Percentiles rank a stretch among this genome's conserved stretches.
These are phyloP conservation scores for Diaporthe vexans DNA, from an alignment of 2,329 filamentous ascomycete genomes.

Conservation along the genomic window DNA sequence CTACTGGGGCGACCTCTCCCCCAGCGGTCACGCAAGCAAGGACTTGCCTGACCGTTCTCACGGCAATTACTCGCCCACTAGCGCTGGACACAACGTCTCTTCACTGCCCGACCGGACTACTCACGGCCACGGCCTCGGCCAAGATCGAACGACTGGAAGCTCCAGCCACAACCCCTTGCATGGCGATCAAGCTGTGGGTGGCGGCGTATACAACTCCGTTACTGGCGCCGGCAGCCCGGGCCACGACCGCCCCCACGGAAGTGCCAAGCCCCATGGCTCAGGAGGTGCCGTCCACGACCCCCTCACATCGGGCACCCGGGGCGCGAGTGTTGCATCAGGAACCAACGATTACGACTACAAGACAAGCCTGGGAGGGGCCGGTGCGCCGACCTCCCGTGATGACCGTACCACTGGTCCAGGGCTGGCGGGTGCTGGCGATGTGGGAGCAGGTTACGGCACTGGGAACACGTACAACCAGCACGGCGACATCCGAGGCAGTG, in stretches of 20 bases:
- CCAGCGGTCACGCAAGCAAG: conserved; percentile 23
- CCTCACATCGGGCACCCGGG: conserved; percentile 32
- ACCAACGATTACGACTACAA: conserved; percentile 34
- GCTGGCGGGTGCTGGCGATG: conserved; percentile 23
- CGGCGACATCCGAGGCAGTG: neutral
- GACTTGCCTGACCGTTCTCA: conserved; percentile 22
- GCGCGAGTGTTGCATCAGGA: conserved; percentile 7
- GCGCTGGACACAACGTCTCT: neutral
- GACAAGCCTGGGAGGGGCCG: conserved; percentile 32
- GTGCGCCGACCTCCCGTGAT: conserved; percentile 39
- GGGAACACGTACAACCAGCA: conserved; percentile 27
- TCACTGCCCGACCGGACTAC: neutral
- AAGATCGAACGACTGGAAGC: neutral
- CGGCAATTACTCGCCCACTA: neutral
- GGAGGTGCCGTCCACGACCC: conserved; percentile 31
- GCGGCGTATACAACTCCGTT: conserved; percentile 32
- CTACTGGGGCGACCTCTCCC: conserved; percentile 41
- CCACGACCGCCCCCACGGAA: conserved; percentile 20
- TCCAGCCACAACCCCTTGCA: conserved; percentile 10
- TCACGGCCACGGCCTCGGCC: neutral
- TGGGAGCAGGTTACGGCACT: conserved; percentile 41
- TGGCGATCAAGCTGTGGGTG: conserved; percentile 26
- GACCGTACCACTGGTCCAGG: conserved; percentile 37
- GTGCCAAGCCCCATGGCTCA: neutral
- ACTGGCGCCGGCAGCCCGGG: conserved; percentile 36